Conservation (phyloP, 805 yeast species). For the Yarrowia divulgata region DNA sequence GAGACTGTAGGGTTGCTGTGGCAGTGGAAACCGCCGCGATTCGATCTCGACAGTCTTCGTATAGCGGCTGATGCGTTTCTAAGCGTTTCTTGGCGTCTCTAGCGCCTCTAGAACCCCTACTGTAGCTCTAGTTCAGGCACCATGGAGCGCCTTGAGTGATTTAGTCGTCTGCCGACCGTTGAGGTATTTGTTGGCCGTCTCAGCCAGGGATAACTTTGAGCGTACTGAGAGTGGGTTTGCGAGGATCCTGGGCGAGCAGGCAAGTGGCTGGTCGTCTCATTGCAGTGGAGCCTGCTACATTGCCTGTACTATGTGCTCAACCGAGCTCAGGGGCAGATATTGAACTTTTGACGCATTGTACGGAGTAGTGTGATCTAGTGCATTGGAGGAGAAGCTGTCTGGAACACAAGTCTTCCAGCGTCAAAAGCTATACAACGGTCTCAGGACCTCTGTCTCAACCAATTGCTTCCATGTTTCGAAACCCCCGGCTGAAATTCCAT, state of each 20-base stretch:
- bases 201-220: constrained; percentile 6
- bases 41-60: no score
- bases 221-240: background rate
- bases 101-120: no score
- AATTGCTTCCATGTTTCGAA: no score
- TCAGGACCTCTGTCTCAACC: background rate
- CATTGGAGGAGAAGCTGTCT: no score
- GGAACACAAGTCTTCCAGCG: no score
- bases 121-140: no score
- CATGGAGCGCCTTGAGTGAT: background rate
- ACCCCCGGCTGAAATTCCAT: background rate
- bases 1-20: no score
- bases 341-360: background rate
- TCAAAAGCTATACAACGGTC: no score
- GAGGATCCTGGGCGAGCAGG: background rate
- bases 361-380: no score
- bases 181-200: constrained; percentile 18
- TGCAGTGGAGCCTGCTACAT: constrained; percentile 1
- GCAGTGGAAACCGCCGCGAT: no score
- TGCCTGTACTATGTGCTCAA: constrained; percentile 19
- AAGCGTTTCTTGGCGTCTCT: no score
- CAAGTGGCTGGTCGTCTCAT: constrained; percentile 13
- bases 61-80: no score
- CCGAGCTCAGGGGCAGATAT: background rate
- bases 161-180: background rate